Percentiles rank a stretch among this genome's conserved stretches.
Conservation (phyloP, 257 asterid genomes). For the Rhazya stricta region DNA sequence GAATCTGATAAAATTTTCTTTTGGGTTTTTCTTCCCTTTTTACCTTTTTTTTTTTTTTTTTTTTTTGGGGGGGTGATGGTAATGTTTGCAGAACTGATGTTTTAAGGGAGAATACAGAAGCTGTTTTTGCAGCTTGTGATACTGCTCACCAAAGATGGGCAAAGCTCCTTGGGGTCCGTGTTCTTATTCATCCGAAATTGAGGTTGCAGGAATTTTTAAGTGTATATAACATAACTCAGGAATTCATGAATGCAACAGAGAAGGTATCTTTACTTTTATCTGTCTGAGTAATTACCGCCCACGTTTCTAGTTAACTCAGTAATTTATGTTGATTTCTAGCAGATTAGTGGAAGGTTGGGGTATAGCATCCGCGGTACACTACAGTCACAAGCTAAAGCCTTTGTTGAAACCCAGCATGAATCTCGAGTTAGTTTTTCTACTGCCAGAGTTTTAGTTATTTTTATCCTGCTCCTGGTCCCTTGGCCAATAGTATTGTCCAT, state of each 20-base stretch:
- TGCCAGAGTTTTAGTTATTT: conserved; percentile 17
- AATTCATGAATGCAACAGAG: conserved; percentile 83
- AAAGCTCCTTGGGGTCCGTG: conserved; percentile 91
- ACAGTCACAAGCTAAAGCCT: conserved; percentile 94
- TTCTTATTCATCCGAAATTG: conserved; percentile 79
- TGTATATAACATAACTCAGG: conserved; percentile 81
- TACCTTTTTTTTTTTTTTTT: background rate
- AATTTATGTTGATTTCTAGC: conserved; percentile 39
- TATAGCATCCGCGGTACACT: conserved; percentile 94
- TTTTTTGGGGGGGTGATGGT: background rate
- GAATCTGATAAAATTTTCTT: conserved; percentile 1
- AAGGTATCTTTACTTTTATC: conserved; percentile 46
- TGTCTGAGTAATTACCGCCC: conserved; percentile 11
- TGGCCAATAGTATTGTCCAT: conserved; percentile 24
- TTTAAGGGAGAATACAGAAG: conserved; percentile 92
- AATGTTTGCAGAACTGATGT: conserved; percentile 69
- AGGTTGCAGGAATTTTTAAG: conserved; percentile 80
- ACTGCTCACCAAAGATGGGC: conserved; percentile 99
- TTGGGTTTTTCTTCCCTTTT: background rate
- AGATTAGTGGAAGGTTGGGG: conserved; percentile 99
- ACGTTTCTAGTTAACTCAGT: conserved; percentile 12
- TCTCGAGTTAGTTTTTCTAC: conserved; percentile 69
- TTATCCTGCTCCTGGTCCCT: conserved; percentile 19
- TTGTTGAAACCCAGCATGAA: conserved; percentile 89
- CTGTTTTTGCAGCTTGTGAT: conserved; percentile 96